Evolutionary conservation across 225 moss, liverwort and hornwort genomes (phyloP).

Genomic region (Bryoerythrophyllum caledonicum): DNA sequence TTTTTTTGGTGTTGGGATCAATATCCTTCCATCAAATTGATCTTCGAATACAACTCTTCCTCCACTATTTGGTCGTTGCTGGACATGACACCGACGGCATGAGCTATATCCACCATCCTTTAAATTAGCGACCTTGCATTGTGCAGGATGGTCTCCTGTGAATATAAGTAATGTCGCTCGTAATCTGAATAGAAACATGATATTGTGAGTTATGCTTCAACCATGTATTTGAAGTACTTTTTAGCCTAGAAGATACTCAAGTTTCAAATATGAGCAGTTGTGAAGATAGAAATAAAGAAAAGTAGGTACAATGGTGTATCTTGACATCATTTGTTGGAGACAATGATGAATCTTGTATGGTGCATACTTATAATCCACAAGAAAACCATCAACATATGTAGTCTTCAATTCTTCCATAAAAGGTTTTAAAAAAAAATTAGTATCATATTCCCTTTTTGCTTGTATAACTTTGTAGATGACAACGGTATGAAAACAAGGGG

Average conservation of each 20-base stretch:
- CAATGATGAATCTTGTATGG: not conserved
- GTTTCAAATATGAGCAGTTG: no score
- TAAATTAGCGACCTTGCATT: not conserved
- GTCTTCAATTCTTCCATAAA: not conserved
- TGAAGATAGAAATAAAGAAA: no score
- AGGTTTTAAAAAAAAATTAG: not conserved
- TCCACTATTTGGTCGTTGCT: not conserved
- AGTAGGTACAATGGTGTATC: no score
- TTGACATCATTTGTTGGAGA: not conserved
- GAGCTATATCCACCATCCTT: not conserved
- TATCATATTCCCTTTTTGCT: not conserved
- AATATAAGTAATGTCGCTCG: not conserved
- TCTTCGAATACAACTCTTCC: not conserved
- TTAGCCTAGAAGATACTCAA: no score
- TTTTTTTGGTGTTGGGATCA: not conserved
- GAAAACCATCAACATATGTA: not conserved
- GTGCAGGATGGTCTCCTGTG: not conserved
- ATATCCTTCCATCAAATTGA: not conserved
- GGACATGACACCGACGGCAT: not conserved
- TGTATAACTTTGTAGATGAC: not conserved
- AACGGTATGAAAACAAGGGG: not conserved
- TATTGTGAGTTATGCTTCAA: no score
- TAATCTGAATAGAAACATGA: not conserved
- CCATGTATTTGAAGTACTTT: no score
- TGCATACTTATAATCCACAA: not conserved